phyloP scores from a whole-genome alignment of 805 yeast genomes.

The Saturnispora saitoi region DNA sequence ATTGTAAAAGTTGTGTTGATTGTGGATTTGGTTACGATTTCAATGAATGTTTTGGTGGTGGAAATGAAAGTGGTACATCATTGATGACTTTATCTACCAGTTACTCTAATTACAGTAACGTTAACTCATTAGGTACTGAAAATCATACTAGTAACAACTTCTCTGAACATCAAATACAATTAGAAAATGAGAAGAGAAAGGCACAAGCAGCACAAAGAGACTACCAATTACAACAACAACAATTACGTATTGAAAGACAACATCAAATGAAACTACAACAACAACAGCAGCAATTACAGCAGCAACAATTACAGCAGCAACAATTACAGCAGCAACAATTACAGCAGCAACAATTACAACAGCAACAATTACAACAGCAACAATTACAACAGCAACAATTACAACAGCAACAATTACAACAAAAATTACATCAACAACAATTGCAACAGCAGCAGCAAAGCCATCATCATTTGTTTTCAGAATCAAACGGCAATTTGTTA shows the following conservation, averaged over 20 bases:
- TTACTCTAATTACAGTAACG: constrained; percentile 1
- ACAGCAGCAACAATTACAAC: constrained; percentile 4
- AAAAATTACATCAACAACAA: constrained; percentile 4
- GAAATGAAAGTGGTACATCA: constrained; percentile 8
- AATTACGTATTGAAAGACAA: constrained; percentile 8
- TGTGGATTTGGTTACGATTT: constrained; percentile 22
- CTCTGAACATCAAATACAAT: constrained; percentile 6
- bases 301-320: constrained; percentile 6
- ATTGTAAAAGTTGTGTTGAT: constrained; percentile 23
- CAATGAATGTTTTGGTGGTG: constrained; percentile 7
- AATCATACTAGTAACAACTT: not conserved
- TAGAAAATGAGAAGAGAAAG: constrained; percentile 8
- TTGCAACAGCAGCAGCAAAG: constrained; percentile 3
- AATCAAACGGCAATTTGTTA: not conserved
- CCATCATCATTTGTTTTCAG: constrained; percentile 2
- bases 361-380: constrained; percentile 6
- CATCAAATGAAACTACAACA: constrained; percentile 8
- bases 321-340: constrained; percentile 9
- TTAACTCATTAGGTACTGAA: not conserved
- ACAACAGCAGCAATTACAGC: constrained; percentile 4
- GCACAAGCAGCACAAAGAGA: constrained; percentile 4
- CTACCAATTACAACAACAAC: constrained; percentile 9
- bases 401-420: constrained; percentile 4
- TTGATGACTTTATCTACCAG: constrained; percentile 6
- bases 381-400: constrained; percentile 6